Evolutionary conservation across 2,329 filamentous ascomycete species (phyloP), one percentile per base, ranked within the genome.

Genomic region (Hymenoscyphus linearis): DNA sequence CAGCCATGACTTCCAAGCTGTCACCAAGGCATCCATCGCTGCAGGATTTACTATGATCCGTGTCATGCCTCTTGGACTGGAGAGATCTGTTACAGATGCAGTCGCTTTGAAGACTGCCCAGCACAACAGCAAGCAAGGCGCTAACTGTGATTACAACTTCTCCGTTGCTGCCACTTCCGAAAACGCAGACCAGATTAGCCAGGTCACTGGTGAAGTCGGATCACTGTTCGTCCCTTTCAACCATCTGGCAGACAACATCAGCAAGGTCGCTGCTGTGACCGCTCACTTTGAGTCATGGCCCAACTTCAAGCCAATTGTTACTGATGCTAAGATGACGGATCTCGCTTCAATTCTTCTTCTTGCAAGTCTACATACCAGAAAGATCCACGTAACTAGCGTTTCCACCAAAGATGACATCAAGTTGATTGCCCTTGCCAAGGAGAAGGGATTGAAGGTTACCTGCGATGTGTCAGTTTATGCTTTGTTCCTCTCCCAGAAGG

Each of bases 201-300:
- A 87, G 66, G 82, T 92, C 60, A 85, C 86, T 18, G 80, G 82
- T 55, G 88, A 92, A 67, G 89, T 93, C 60, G 90, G 89, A 31
- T 91, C 89, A 22, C 80, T 93, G 52, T 93, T 91, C 77, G 89
- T 93, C 64, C 89, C 89, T 14, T 93, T 93, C 80, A 91, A 93
- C 75, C 84, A 74, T 74, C 78, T 92, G 27, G 89, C 88, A 62
- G 89, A 88, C 68, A 93, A 92, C 74, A 91, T 93, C 74, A 91
- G 85, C 81, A 91, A 91, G 78, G 89, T 92, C 53, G 88, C 89
- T 22, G 85, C 89, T 10, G 88, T 92, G 64, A 90, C 88, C 58
- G 84, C 86, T 63, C 89, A 93, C 77, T 93, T 93, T 70, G 87
- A 87, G 63, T 82, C 85, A 26, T 93, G 89, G 89, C 89, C 89